Conservation (phyloP, 129 eudicot genomes). For the Escallonia herrerae region DNA sequence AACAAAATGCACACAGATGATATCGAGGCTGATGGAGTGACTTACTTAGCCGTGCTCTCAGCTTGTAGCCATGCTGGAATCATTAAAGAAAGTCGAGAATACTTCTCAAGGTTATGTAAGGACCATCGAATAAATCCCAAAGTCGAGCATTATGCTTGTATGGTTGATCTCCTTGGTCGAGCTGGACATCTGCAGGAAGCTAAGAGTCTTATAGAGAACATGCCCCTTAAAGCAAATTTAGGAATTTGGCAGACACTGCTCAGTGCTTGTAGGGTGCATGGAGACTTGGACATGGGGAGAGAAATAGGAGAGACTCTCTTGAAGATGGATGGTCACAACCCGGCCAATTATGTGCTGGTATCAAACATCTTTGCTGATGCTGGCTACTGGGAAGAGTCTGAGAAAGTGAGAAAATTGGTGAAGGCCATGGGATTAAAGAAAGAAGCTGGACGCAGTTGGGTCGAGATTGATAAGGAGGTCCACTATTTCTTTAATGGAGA, state of each 20-base stretch:
- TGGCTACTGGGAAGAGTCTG: conserved; percentile 68
- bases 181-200: conserved; percentile 68
- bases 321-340: conserved; percentile 48
- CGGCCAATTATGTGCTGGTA: conserved; percentile 56
- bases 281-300: conserved; percentile 64
- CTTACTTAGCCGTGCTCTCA: conserved; percentile 71
- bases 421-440: conserved; percentile 58
- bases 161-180: conserved; percentile 87
- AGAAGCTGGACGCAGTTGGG: conserved; percentile 73
- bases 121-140: conserved; percentile 33
- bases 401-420: conserved; percentile 42
- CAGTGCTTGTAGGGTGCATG: conserved; percentile 75
- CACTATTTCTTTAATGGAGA: conserved; percentile 66
- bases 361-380: conserved; percentile 61
- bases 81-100: conserved; percentile 43
- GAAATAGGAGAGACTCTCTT: conserved; percentile 58
- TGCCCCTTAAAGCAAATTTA: conserved; percentile 48
- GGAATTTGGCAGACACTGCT: conserved; percentile 86
- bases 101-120: conserved; percentile 44
- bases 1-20: conserved; percentile 38
- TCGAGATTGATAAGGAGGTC: conserved; percentile 52
- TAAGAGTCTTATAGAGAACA: conserved; percentile 45
- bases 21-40: conserved; percentile 50
- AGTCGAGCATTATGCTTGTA: conserved; percentile 73
- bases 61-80: conserved; percentile 87